Evolutionary conservation across 2,329 filamentous ascomycete species (phyloP), one percentile per base, ranked within the genome.

Genomic region (Didymella exigua): DNA sequence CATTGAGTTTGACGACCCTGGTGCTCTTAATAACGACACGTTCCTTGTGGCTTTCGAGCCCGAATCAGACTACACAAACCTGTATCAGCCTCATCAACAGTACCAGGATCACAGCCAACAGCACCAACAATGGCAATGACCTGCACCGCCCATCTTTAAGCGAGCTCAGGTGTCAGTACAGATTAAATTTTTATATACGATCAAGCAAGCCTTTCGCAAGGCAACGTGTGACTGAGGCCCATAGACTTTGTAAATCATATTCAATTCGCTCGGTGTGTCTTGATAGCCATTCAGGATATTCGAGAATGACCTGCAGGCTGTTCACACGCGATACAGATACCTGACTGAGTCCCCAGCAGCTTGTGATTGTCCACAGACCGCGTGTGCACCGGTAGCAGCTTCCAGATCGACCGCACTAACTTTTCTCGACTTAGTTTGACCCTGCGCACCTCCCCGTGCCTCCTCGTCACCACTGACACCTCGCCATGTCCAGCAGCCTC

Each of bases 1-100:
- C 48, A 41, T 74, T 2, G 68, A 63, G 0, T 72, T 72, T 27
- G 72, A 74, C 33, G 72, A 75, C 31, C 52, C 61, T 1, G 66
- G 61, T 31, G 63, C 66, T 11, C 70, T 72, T 24, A 69, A 74
- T 29, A 54, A 70, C n/a, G 70, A 70, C 16, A 61, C 65, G 0
- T 65, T 71, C 42, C 61, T 71, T 1, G 23, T 72, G 36, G 66
- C 70, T 10, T 68, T 72, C 30, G 72, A 70, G 4, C 65, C 65
- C 70, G 21, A 66, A 72, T 38, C 36, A 24, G 70, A 72, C 5
- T 68, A 66, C 13, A 67, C 70, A 11, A 30, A 53, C 36, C 49
- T 68, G 3, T 65, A 73, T 37, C 62, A 73, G 33, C 66, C 67
- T 1, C 58, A 54, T 6, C 65, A 69, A n/a, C 29, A 38, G 10